A percentile compares a stretch with the other conserved stretches of the same genome.
These are phyloP conservation scores for Butyriboletus loyo DNA, from an alignment of 768 basidiomycete genomes.

Conservation along the genomic window DNA sequence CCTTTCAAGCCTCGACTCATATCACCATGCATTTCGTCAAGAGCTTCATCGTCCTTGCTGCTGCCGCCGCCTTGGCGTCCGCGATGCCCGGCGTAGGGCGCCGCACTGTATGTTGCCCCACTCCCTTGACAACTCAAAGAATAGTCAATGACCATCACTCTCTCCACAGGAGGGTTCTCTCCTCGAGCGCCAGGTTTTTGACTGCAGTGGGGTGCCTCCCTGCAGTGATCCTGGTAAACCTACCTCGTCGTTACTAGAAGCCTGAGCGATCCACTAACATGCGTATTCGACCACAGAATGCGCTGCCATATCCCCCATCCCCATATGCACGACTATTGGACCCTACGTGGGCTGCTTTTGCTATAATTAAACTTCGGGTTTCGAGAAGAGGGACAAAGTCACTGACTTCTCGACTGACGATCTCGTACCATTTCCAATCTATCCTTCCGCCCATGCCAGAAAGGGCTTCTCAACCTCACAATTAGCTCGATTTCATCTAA, in stretches of 20 bases:
- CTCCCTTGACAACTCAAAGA: too few relatives aligned
- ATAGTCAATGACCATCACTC: background rate
- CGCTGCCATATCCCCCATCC: too few relatives aligned
- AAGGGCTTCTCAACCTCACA: constrained; percentile 53
- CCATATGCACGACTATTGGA: too few relatives aligned
- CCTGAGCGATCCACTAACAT: background rate
- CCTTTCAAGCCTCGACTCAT: too few relatives aligned
- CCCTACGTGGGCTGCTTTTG: too few relatives aligned
- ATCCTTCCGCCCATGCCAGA: constrained; percentile 50
- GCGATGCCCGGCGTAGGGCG: background rate
- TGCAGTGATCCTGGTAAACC: background rate
- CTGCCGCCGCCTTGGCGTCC: background rate
- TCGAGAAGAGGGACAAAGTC: too few relatives aligned
- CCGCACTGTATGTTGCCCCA: background rate
- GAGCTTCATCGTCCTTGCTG: background rate
- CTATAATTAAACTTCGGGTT: too few relatives aligned
- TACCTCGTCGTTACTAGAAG: background rate
- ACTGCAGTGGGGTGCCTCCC: too few relatives aligned
- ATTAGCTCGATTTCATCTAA: constrained; percentile 43
- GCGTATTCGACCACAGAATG: background rate
- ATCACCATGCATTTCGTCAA: background rate
- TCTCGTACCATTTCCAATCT: constrained; percentile 45
- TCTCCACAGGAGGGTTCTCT: background rate
- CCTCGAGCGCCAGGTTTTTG: background rate
- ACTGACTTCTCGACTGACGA: too few relatives aligned